Evolutionary conservation across 192 early-diverging fungal species (phyloP).

Genomic region (Entomortierella parvispora): DNA sequence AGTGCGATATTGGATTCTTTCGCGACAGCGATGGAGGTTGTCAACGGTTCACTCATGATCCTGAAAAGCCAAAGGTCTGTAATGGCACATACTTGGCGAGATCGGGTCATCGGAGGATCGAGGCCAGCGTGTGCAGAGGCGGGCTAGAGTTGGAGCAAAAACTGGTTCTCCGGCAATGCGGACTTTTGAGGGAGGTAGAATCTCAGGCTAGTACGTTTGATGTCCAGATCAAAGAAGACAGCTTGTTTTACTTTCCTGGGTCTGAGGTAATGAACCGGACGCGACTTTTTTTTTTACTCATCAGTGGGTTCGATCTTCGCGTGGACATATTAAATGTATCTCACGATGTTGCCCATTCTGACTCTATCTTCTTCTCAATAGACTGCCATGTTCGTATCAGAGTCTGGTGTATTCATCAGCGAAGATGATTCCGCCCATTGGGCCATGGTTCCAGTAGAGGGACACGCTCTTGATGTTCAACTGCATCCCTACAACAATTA

Average conservation of each 20-base stretch:
- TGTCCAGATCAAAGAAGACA: too few relatives aligned
- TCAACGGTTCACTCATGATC: slow-evolving; percentile 71
- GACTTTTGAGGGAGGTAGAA: slow-evolving; percentile 56
- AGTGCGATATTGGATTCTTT: slow-evolving; percentile 87
- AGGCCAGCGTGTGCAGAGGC: slow-evolving; percentile 75
- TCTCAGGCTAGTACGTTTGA: slow-evolving; percentile 26
- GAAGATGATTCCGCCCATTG: slow-evolving; percentile 67
- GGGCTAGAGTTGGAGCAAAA: slow-evolving; percentile 66
- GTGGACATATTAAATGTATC: too few relatives aligned
- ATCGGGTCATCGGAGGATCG: slow-evolving; percentile 82
- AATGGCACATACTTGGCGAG: slow-evolving; percentile 68
- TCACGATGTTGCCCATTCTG: too few relatives aligned
- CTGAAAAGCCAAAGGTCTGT: slow-evolving; percentile 75
- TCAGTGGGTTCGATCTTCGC: too few relatives aligned
- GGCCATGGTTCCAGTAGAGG: slow-evolving; percentile 39
- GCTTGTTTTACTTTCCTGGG: too few relatives aligned
- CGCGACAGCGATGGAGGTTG: slow-evolving; percentile 72
- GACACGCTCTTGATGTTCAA: slow-evolving; percentile 56
- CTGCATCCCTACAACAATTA: slow-evolving; percentile 68
- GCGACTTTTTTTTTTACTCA: too few relatives aligned
- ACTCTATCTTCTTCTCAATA: background rate
- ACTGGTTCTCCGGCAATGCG: slow-evolving; percentile 73
- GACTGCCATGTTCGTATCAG: slow-evolving; percentile 58
- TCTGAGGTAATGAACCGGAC: too few relatives aligned
- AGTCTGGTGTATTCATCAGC: slow-evolving; percentile 59